Evolutionary conservation across 768 basidiomycete genomes (phyloP).

Genomic region (Leccinum incarnatum): DNA sequence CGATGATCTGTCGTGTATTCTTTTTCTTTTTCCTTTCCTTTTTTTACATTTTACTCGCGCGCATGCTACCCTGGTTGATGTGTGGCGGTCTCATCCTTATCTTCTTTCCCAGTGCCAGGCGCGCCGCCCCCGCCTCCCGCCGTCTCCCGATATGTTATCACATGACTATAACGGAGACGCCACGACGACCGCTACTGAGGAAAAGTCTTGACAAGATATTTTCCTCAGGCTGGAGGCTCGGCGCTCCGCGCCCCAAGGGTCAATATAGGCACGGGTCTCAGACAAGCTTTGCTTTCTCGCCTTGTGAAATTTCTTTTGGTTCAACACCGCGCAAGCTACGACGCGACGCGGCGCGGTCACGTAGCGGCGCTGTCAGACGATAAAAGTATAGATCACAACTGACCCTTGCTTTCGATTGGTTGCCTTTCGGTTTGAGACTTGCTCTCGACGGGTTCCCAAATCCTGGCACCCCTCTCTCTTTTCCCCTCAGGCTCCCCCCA

Average conservation of each 20-base stretch:
- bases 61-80: constrained; percentile 11
- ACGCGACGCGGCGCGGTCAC: neutral
- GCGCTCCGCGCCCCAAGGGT: neutral
- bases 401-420: neutral
- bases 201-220: neutral
- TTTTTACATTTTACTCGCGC: constrained; percentile 14
- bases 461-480: neutral
- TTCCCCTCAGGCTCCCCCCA: neutral
- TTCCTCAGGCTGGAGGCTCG: neutral
- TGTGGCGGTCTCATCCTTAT: neutral
- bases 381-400: neutral
- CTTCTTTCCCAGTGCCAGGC: constrained; percentile 14
- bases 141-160: neutral
- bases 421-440: neutral
- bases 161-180: constrained; percentile 7
- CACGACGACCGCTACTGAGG: constrained; percentile 12
- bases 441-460: neutral
- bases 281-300: constrained; percentile 1
- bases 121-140: neutral
- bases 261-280: constrained; percentile 2
- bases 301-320: neutral
- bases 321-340: constrained; percentile 4
- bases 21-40: neutral
- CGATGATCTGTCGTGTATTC: neutral
- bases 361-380: neutral